Evolutionary conservation across 1,284 basidiomycete genomes (phyloP).

Genomic region (Trichosporon asahii): DNA sequence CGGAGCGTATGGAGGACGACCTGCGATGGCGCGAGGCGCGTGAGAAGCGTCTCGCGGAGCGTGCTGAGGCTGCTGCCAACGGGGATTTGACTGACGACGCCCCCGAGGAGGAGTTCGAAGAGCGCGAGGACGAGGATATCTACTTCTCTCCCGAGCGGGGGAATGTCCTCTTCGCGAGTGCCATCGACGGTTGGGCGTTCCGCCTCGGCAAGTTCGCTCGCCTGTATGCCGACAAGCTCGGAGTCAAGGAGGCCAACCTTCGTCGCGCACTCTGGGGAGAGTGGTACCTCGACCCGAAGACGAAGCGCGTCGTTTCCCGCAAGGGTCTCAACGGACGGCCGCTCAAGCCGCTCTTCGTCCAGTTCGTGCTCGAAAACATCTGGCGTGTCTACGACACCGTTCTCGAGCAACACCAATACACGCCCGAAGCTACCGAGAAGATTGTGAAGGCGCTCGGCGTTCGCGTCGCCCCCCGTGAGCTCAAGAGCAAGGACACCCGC

Average conservation of each 20-base stretch:
- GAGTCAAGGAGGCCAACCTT: conserved; percentile 83
- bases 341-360: conserved; percentile 96
- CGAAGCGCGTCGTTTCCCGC: conserved; percentile 85
- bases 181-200: conserved; percentile 98
- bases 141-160: conserved; percentile 96
- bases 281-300: conserved; percentile 94
- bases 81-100: conserved; percentile 39
- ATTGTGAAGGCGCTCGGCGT: conserved; percentile 81
- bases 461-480: conserved; percentile 81
- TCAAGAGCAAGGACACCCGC: conserved; percentile 85
- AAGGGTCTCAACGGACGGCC: conserved; percentile 79
- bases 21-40: conserved; percentile 87
- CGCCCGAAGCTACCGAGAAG: conserved; percentile 81
- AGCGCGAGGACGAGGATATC: conserved; percentile 94
- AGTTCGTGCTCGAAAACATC: conserved; percentile 95
- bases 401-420: conserved; percentile 71
- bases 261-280: conserved; percentile 94
- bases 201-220: conserved; percentile 89
- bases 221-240: conserved; percentile 85
- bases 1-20: conserved; percentile 97
- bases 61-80: conserved; percentile 59
- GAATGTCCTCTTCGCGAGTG: conserved; percentile 95
- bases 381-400: conserved; percentile 95
- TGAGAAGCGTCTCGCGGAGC: conserved; percentile 71
- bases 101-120: conserved; percentile 64